phyloP scores from a whole-genome alignment of 495 filamentous ascomycete genomes.

The Penicillium bialowiezense region DNA sequence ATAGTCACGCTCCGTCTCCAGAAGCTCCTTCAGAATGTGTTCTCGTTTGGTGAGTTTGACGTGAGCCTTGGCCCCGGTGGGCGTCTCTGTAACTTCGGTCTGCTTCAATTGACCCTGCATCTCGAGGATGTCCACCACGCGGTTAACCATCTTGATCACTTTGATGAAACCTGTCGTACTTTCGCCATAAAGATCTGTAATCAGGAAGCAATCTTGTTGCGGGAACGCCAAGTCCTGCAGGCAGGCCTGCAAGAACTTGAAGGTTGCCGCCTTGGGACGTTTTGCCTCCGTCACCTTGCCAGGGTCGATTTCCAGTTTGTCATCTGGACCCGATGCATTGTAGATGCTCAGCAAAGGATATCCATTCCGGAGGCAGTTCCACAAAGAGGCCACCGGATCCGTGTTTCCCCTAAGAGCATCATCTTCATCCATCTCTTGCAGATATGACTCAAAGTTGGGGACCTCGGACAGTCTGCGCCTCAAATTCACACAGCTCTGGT shows the following conservation, averaged over 20 bases:
- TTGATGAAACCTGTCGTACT: constrained; percentile 98
- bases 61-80: constrained; percentile 38
- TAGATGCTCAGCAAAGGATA: constrained; percentile 85
- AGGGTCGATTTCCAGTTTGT: constrained; percentile 62
- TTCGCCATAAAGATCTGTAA: constrained; percentile 85
- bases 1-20: constrained; percentile 94
- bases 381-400: constrained; percentile 87
- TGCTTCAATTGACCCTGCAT: constrained; percentile 64
- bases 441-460: constrained; percentile 71
- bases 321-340: constrained; percentile 70
- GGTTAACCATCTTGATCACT: constrained; percentile 82
- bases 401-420: constrained; percentile 57
- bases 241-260: constrained; percentile 69
- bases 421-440: constrained; percentile 61
- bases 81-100: constrained; percentile 42
- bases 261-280: constrained; percentile 65
- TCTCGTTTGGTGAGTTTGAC: constrained; percentile 73
- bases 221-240: constrained; percentile 70
- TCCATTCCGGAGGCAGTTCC: constrained; percentile 82
- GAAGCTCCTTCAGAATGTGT: constrained; percentile 83
- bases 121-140: constrained; percentile 83
- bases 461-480: constrained; percentile 77
- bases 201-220: constrained; percentile 81
- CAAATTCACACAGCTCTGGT: constrained; percentile 87
- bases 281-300: constrained; percentile 59